A percentile compares a stretch with the other conserved stretches of the same genome.
phyloP scores from a whole-genome alignment of 2,329 filamentous ascomycete species.

The Aureobasidium pullulans region DNA sequence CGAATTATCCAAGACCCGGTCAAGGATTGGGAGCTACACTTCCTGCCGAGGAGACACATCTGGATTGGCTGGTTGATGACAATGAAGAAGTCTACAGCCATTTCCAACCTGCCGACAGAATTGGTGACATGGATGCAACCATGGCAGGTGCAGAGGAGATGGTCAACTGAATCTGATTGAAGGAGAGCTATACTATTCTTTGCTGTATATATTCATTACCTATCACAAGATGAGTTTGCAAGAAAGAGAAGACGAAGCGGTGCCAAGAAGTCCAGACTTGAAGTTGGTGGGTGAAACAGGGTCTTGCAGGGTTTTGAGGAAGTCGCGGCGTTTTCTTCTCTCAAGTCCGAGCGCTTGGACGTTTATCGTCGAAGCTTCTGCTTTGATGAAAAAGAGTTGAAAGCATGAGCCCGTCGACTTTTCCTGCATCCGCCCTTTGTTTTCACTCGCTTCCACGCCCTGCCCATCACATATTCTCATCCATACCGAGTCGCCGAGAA shows the following conservation, averaged over 20 bases:
- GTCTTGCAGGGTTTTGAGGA: not conserved
- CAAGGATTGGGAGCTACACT: slow-evolving; percentile 50
- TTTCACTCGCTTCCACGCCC: not conserved
- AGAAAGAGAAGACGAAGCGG: no score
- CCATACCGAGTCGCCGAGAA: not conserved
- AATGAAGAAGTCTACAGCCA: slow-evolving; percentile 27
- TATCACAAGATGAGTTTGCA: not conserved
- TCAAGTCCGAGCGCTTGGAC: slow-evolving; percentile 1
- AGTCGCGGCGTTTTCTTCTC: not conserved
- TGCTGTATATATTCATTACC: not conserved
- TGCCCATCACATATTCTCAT: not conserved
- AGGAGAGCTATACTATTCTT: not conserved
- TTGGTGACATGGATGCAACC: not conserved
- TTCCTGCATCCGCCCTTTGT: not conserved
- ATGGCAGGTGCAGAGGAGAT: slow-evolving; percentile 6
- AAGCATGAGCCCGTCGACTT: not conserved
- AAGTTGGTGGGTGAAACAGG: not conserved
- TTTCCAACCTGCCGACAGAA: not conserved
- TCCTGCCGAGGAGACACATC: slow-evolving; percentile 50
- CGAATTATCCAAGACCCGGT: slow-evolving; percentile 56
- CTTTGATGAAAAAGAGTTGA: not conserved
- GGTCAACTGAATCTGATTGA: not conserved
- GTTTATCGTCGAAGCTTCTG: slow-evolving; percentile 1
- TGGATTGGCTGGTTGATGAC: slow-evolving; percentile 57
- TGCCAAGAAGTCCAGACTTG: not conserved